Conservation (phyloP, 2,329 filamentous ascomycete genomes). For the Tolypocladium ophioglossoides region DNA sequence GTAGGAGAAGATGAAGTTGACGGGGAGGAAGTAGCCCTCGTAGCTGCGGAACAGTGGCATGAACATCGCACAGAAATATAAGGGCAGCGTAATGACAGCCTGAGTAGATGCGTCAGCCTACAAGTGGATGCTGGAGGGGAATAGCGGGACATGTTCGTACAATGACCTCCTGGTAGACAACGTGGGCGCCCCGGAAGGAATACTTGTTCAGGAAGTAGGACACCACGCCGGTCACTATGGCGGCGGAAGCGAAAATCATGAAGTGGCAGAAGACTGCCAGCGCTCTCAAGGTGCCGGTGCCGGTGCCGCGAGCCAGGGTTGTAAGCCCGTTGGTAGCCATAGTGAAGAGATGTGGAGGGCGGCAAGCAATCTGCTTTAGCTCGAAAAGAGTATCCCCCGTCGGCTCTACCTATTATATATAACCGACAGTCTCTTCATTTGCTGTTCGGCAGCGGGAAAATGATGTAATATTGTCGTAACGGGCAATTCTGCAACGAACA, state of each 20-base stretch:
- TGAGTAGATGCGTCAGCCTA: constrained; percentile 1
- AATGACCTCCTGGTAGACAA: constrained; percentile 14
- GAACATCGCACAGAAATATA: constrained; percentile 9
- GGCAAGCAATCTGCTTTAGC: no score
- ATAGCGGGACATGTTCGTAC: constrained; percentile 1
- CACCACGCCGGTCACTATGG: constrained; percentile 12
- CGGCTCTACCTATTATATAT: no score
- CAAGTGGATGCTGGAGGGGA: no score
- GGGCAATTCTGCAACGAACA: no score
- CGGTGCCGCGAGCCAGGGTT: no score
- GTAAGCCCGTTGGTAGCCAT: no score
- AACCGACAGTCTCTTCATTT: no score
- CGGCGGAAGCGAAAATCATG: constrained; percentile 10
- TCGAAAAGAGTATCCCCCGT: no score
- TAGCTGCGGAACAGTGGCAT: constrained; percentile 10
- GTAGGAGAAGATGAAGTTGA: constrained; percentile 13
- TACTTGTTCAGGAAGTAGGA: constrained; percentile 11
- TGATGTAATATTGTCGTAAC: no score
- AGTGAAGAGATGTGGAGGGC: no score
- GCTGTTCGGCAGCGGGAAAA: no score
- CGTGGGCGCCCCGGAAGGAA: constrained; percentile 5
- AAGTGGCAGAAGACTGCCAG: constrained; percentile 10
- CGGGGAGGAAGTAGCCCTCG: constrained; percentile 9
- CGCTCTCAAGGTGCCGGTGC: constrained; percentile 4
- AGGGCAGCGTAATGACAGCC: constrained; percentile 11